Evolutionary conservation across 768 basidiomycete species (phyloP), one percentile per base, ranked within the genome.

Genomic region (Lactifluus volemus): DNA sequence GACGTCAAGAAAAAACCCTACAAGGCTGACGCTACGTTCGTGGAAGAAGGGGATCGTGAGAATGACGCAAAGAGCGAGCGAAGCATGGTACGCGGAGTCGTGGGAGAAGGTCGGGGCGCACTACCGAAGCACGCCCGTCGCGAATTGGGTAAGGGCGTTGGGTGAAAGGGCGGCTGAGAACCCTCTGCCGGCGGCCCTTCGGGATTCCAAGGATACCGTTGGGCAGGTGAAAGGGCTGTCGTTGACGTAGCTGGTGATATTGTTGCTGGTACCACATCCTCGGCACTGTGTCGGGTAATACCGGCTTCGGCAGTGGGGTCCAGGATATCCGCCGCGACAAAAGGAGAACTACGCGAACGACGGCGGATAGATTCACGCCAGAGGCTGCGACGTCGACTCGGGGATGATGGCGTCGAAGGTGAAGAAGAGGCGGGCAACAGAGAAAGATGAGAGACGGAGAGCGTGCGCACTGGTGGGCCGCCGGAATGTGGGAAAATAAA

Each of bases 401-500:
- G 39, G 5, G 56, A 63, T 45, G 61, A 32, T 1, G 61, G 47
- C 0, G 51, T 53, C 10, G 61, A 52, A 34, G 55, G 21, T 5
- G 34, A 32, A 48, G 63, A 19, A 36, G 55, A 17, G 9, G 34
- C 17, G 8, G 47, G 54, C 2, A 30, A 32, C 17, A 42, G 14
- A 17, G 58, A 53, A 15, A 64, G 59, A 19, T 63, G 63, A 49
- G 63, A 50, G 48, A 64, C 52, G 9, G 65, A 64, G 15, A 55
- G 53, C 44, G 65, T 58, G 59, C 65, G 65, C 39, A 57, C 56
- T 5, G 65, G 65, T 17, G 65, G 60, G n/a, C 39, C 19, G n/a
- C 39, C 19, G 21, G 59, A 51, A 45, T 48, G 34, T 6, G 63
- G 52, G 17, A 50, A 49, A 66, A 88, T 86, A 55, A 88, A 74